phyloP scores from a whole-genome alignment of 768 basidiomycete species.

The Phanerochaete carnosa region DNA sequence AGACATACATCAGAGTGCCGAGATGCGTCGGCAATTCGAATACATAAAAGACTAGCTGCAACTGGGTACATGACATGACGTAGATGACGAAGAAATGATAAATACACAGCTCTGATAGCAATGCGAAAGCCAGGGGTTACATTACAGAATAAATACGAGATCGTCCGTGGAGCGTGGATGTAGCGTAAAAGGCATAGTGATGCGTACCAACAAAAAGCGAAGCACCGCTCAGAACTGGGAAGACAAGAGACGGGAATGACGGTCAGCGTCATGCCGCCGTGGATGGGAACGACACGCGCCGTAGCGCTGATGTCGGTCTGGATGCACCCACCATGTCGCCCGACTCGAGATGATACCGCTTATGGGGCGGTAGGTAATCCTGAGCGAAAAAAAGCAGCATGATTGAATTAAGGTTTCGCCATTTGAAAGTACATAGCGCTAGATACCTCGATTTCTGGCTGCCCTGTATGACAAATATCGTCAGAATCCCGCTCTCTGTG shows the following conservation, averaged over 20 bases:
- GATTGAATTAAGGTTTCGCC: background rate
- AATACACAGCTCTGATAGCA: conserved; percentile 1
- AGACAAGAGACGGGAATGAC: background rate
- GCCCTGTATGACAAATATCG: conserved; percentile 7
- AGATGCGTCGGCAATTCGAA: background rate
- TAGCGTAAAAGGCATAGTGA: background rate
- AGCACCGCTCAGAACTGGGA: background rate
- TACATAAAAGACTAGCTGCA: background rate
- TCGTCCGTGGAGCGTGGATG: background rate
- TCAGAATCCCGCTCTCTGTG: background rate
- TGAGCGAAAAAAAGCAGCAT: conserved; percentile 10
- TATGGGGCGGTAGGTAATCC: conserved; percentile 24
- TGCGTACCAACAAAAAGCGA: background rate
- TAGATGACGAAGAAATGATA: background rate
- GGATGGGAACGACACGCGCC: background rate
- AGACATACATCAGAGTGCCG: background rate
- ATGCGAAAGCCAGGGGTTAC: conserved; percentile 1
- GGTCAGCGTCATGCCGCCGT: background rate
- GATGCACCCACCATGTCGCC: conserved; percentile 6
- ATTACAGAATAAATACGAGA: conserved; percentile 2
- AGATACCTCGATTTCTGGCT: conserved; percentile 23
- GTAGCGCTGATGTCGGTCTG: conserved; percentile 2
- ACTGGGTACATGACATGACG: background rate
- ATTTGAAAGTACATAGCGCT: conserved; percentile 4
- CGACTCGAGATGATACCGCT: conserved; percentile 22